Conservation (phyloP, 1,139 yeast species). For the Suhomyces maxii region DNA sequence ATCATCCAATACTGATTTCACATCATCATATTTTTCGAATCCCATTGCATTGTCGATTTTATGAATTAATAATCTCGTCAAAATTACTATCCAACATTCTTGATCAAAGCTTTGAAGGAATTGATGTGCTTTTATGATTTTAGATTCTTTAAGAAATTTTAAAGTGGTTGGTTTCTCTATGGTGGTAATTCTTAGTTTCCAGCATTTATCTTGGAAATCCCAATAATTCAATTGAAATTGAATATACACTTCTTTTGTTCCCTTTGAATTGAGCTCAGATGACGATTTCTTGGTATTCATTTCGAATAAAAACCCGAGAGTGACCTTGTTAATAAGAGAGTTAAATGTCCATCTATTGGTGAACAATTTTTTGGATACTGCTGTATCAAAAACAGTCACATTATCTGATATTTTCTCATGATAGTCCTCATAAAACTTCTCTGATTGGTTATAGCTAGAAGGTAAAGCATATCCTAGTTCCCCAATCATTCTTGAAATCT, state of each 20-base stretch:
- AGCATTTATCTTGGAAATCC: slow-evolving; percentile 18
- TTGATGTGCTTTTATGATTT: slow-evolving; percentile 27
- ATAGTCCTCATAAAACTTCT: slow-evolving; percentile 23
- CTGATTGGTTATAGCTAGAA: slow-evolving; percentile 29
- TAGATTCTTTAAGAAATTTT: slow-evolving; percentile 19
- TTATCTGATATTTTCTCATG: slow-evolving; percentile 38
- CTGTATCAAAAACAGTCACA: slow-evolving; percentile 33
- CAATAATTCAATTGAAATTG: slow-evolving; percentile 37
- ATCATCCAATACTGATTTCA: slow-evolving; percentile 27
- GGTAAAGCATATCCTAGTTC: slow-evolving; percentile 35
- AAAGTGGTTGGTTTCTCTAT: slow-evolving; percentile 33
- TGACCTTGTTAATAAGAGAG: slow-evolving; percentile 19
- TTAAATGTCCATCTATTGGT: slow-evolving; percentile 42
- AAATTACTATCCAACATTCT: slow-evolving; percentile 29
- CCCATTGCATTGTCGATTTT: slow-evolving; percentile 39
- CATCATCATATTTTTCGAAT: slow-evolving; percentile 32
- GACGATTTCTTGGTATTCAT: slow-evolving; percentile 30
- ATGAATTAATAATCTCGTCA: slow-evolving; percentile 33
- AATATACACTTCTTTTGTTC: slow-evolving; percentile 24
- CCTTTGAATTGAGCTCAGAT: slow-evolving; percentile 17
- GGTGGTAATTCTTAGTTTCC: slow-evolving; percentile 34
- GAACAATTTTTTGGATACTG: slow-evolving; percentile 28
- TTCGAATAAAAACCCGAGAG: slow-evolving; percentile 35
- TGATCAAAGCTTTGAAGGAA: slow-evolving; percentile 34
- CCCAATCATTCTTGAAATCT: slow-evolving; percentile 29